Evolutionary conservation across 176 grass and related monocot species (phyloP), one percentile per base, ranked within the genome.

Genomic region (Canna indica): DNA sequence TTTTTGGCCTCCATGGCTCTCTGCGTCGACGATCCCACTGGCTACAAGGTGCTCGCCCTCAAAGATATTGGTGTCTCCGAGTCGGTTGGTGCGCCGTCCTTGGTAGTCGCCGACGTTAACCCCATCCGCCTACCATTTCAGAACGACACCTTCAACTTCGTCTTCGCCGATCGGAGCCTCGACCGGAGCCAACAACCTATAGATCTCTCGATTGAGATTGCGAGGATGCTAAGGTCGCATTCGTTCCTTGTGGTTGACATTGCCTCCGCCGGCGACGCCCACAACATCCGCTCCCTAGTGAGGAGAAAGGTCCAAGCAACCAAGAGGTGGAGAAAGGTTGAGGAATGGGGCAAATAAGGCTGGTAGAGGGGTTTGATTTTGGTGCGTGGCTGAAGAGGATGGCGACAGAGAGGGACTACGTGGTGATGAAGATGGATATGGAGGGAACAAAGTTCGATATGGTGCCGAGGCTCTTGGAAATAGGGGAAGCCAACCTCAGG

Each of bases 361-460:
- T 73, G 2, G 18, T 69, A 1, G 32, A 26, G 3, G 88, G 85
- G 57, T 87, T 91, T 54, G 88, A 91, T 73, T 81, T 91, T 64
- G 84, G 82, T 12, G 66, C 33, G 46, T 91, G 88, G 88, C 25
- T 91, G 32, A 75, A 65, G 76, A 70, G 64, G 65, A 73, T 81
- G 29, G 69, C 64, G 39, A 77, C 81, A 30, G 73, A 83, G 58
- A 86, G 71, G 71, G 85, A 91, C 59, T 91, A 83, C 69, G 76
- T 91, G 62, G 88, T 91, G 67, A 78, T 91, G 88, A 91, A 91
- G 80, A 91, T 91, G 85, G 88, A 91, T 73, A 76, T 91, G 53
- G 88, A 91, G 56, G 88, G 88, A 4, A 81, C 88, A 4, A 85
- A 91, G 69, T 91, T 91, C 38, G 85, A 91, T 16, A 69, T 91